phyloP scores from a whole-genome alignment of 75 land plant genomes.

The Cryptomeria japonica region DNA sequence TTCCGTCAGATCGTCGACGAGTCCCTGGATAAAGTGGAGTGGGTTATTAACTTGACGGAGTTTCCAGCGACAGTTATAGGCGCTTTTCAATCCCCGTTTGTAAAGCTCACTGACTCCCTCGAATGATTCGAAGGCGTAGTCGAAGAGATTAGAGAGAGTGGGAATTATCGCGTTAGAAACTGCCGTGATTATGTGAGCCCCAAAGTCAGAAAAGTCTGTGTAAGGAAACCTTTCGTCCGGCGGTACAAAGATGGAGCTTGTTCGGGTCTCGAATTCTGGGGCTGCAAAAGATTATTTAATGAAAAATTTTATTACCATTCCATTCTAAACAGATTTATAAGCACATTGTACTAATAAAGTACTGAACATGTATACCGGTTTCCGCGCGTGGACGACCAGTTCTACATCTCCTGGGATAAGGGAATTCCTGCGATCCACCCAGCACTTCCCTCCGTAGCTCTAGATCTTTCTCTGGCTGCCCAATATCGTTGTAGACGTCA shows the following conservation, averaged over 20 bases:
- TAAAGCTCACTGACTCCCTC: constrained; percentile 21
- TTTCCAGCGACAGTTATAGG: neutral
- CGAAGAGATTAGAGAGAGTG: constrained; percentile 15
- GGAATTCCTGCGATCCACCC: too few relatives aligned
- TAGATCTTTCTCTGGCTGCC: neutral
- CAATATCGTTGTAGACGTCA: too few relatives aligned
- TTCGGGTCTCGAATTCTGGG: constrained; percentile 32
- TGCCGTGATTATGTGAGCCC: constrained; percentile 18
- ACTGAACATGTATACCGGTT: neutral
- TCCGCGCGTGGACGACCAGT: too few relatives aligned
- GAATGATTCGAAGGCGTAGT: constrained; percentile 29
- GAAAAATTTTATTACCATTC: too few relatives aligned
- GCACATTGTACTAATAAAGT: neutral
- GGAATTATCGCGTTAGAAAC: constrained; percentile 27
- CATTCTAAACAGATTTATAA: neutral
- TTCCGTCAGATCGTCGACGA: neutral
- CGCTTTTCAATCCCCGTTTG: constrained; percentile 9
- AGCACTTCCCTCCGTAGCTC: too few relatives aligned
- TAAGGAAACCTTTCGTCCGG: constrained; percentile 50
- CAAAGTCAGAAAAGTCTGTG: constrained; percentile 35
- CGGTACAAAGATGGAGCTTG: constrained; percentile 22
- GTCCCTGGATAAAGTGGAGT: neutral
- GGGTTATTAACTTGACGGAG: neutral
- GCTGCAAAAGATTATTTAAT: constrained; percentile 6
- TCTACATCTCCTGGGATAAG: too few relatives aligned